Base-by-base conservation (phyloP, 306 rosid genomes). In the Sicyos edulis region DNA sequence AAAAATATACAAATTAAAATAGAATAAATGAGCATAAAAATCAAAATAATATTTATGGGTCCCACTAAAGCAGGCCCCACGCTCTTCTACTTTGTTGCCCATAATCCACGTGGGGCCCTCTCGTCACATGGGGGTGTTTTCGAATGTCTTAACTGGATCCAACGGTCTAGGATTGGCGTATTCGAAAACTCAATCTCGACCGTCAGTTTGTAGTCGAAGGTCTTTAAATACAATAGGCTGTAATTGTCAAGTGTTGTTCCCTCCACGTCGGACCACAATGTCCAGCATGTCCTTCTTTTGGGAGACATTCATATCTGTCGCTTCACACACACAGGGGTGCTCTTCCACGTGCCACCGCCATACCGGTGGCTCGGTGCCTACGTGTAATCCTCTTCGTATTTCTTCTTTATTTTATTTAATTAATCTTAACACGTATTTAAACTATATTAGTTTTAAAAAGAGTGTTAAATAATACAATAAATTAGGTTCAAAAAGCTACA, bases 171-270 rank as follows among this genome's bases (percentile, higher is more conserved):
- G 72, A 78, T 74, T 75, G 61, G 60, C 65, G 34, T 65, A 32
- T 57, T 3, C 74, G 51, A 42, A 8, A 42, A 57, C 78, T 19
- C 10, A 49, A 85, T 83, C 88, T 7, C 8, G 47, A 6, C 87
- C 92, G 83, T 89, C 75, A 26, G 21, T 34, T 79, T 2, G 10
- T 49, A 79, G 89, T 84, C 90, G 80, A 68, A 21, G 55, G 51
- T 77, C 70, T 75, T 84, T 78, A 7, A 37, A 42, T 42, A 42
- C 11, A 42, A 21, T 67, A 44, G 79, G 80, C 80, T 75, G 79
- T 79, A 54, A 53, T 47, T 83, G 91, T 82, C 80, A 74, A 19
- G 64, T 34, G 0, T 11, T 87, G 96, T 85, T 83, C 78, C 87
- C 85, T 63, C 65, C 50, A 22, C 42, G 40, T 49, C 26, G 4